These are phyloP conservation scores for Tulasnella sp. DNA, from an alignment of 768 basidiomycete species.

Conservation along the genomic window DNA sequence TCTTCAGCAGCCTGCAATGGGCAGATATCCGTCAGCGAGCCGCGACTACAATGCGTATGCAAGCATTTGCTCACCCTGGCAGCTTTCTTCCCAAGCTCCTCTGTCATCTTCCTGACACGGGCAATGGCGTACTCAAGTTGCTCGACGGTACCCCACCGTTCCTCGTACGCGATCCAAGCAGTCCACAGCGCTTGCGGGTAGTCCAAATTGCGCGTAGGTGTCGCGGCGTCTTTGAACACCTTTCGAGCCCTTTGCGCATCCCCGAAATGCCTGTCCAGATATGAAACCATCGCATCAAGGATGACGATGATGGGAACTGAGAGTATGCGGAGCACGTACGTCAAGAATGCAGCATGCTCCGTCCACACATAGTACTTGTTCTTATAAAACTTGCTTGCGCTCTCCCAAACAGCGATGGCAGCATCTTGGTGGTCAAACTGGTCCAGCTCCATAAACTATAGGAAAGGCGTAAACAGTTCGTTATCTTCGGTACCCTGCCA, in stretches of 20 bases:
- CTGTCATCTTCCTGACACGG: constrained; percentile 54
- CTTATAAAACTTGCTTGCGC: constrained; percentile 54
- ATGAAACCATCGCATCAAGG: not conserved
- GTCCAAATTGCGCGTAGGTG: constrained; percentile 59
- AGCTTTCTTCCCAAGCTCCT: constrained; percentile 27
- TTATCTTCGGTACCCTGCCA: too few relatives aligned
- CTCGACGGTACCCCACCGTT: constrained; percentile 62
- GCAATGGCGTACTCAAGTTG: constrained; percentile 46
- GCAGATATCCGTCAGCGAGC: not conserved
- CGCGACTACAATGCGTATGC: not conserved
- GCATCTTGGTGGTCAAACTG: constrained; percentile 22
- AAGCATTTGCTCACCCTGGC: constrained; percentile 3
- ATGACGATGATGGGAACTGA: not conserved
- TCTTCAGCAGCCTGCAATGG: not conserved
- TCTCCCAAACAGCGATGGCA: constrained; percentile 45
- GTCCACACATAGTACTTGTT: constrained; percentile 68
- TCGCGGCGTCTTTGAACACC: constrained; percentile 49
- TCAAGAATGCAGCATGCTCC: constrained; percentile 59
- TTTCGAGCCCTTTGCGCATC: constrained; percentile 49
- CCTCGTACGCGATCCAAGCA: constrained; percentile 81
- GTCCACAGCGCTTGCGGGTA: constrained; percentile 96
- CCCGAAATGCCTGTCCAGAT: constrained; percentile 35
- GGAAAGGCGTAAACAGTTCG: not conserved
- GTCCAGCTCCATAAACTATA: constrained; percentile 22
- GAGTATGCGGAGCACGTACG: constrained; percentile 36